phyloP scores from a whole-genome alignment of 768 basidiomycete species.

The Harrya chromipes region DNA sequence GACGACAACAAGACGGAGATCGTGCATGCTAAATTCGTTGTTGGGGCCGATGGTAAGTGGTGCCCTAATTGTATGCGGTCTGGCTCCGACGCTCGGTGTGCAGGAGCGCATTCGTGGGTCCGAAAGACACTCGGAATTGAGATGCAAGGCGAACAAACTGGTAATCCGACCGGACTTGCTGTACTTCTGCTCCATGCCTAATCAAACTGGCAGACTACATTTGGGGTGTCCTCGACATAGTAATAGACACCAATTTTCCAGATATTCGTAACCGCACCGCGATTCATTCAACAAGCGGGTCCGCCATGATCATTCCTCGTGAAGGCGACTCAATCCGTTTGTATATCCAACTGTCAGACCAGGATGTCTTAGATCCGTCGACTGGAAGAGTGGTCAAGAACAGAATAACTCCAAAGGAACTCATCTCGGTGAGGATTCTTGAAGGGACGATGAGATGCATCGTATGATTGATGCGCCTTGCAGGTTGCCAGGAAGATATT shows the following conservation, averaged over 20 bases:
- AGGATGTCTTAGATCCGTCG: constrained; percentile 40
- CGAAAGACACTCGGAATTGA: constrained; percentile 41
- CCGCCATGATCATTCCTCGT: constrained; percentile 73
- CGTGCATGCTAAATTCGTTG: constrained; percentile 34
- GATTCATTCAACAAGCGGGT: constrained; percentile 68
- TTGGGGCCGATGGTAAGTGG: constrained; percentile 34
- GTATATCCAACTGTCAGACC: constrained; percentile 64
- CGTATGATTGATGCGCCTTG: background rate
- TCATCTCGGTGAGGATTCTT: constrained; percentile 45
- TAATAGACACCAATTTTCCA: constrained; percentile 73
- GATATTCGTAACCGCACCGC: constrained; percentile 64
- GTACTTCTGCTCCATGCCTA: background rate
- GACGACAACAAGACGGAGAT: constrained; percentile 32
- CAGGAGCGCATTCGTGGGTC: constrained; percentile 48
- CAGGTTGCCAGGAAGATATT: constrained; percentile 57
- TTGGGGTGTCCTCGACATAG: constrained; percentile 79
- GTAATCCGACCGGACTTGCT: constrained; percentile 15
- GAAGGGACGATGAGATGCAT: too few species aligned
- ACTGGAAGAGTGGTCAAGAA: constrained; percentile 54
- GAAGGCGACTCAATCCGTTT: constrained; percentile 65
- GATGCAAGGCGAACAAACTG: constrained; percentile 51
- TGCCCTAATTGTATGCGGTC: background rate
- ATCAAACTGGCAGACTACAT: constrained; percentile 52
- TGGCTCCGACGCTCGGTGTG: background rate
- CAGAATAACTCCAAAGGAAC: constrained; percentile 45